Evolutionary conservation across 345 rosid species (phyloP), one percentile per base, ranked within the genome.

Genomic region (Heritiera fomes): DNA sequence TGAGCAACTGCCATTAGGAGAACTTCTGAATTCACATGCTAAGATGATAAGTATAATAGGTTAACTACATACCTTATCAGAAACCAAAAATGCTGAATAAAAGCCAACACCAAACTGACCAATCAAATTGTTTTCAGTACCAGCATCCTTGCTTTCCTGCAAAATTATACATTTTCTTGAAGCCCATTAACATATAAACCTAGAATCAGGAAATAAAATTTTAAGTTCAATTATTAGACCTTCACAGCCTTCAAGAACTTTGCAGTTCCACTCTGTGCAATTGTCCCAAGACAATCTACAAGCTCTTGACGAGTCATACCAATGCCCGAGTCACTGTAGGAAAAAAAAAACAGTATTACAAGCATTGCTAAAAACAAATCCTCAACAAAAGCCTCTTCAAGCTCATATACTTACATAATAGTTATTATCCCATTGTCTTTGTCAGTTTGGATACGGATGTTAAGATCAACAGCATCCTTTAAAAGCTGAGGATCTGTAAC

Each of bases 81-180:
- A 80, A 84, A 95, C 99, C 58, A 95, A 88, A 78, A 95, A 95
- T 50, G 99, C 84, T 66, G 99, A 95, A 83, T 95, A 95, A 83
- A 95, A 95, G 8, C 99, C 99, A 43, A 95, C 99, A 82, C 99
- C 99, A 80, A 95, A 95, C 81, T 95, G 99, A 63, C 99, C 99
- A 47, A 95, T 95, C 81, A 95, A 89, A 85, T 93, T 95, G 83
- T 50, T 93, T 77, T 95, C 93, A 47, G 84, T 81, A 75, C 96
- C 90, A 8, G 92, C 90, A 80, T 92, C 94, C 84, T 92, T 95
- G 84, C 91, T 93, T 55, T 93, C 98, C 99, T 95, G 92, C 83
- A 50, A 34, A 80, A 41, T 7, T 75, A 81, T 45, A 80, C 28
- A 82, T 71, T n/a, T 58, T 50, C 30, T 76, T 55, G 41, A 53